Base-by-base conservation (phyloP, 2,329 filamentous ascomycete genomes). In the Talaromyces rugulosus region DNA sequence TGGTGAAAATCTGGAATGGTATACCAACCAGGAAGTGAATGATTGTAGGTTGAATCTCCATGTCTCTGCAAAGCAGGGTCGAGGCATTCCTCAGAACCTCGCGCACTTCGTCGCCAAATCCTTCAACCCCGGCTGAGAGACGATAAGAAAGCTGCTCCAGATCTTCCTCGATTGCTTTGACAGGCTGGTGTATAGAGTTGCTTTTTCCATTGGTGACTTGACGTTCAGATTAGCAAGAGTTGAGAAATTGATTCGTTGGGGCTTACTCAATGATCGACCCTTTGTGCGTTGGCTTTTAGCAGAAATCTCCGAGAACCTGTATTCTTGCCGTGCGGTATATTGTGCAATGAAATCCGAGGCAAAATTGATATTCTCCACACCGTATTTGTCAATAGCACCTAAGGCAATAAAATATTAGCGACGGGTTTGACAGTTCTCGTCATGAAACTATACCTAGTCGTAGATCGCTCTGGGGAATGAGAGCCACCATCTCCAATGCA, bases 311-410 rank as follows among this genome's bases (percentile, higher is more conserved):
- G 92, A 87, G 71, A 94, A 94, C 61, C 93, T 88, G 75, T 99
- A 99, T 71, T 96, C 93, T 73, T 99, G 96, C 42, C 95, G 89
- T 30, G 92, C 96, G 3, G 94, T 98, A 74, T 99, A 99, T 72
- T 99, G 94, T 1, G 95, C 92, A 71, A 99, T 87, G 69, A 99
- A 96, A 73, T 98, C 94, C 2, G 95, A 98, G 0, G 91, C 92
- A 11, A 93, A 92, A 73, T 98, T 96, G 73, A 97, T 89, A 65
- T 86, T 86, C 59, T 86, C 86, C 55, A 89, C 86, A 18, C 89
- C 87, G 65, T 90, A 84, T 40, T 83, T 84, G 67, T 96, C 91
- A 56, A 99, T 87, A 6, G 91, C 93, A 16, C 77, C 78, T 76
- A 58, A 51, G 50, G 34, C 4, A 42, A 6, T 7, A 5, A 51